Evolutionary conservation across 371 early-diverging fungal genomes (phyloP).

Genomic region (Mortierella sp.): DNA sequence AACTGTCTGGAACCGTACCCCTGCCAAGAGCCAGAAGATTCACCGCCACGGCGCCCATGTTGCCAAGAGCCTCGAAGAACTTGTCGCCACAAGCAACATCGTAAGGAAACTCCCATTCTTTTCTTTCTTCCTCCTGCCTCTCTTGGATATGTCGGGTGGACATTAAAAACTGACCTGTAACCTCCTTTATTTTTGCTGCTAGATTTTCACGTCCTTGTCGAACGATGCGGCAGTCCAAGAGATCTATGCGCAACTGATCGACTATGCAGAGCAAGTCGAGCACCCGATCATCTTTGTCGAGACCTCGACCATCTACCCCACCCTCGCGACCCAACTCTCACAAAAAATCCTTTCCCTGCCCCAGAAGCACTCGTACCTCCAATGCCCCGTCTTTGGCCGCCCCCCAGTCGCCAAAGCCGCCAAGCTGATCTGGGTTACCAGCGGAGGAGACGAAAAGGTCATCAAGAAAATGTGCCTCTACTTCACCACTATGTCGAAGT

Average conservation of each 20-base stretch:
- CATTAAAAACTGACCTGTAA: neutral
- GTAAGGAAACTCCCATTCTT: slow-evolving; percentile 12
- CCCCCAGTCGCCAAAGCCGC: slow-evolving; percentile 66
- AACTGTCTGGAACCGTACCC: slow-evolving; percentile 56
- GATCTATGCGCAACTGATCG: slow-evolving; percentile 47
- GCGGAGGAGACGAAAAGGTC: slow-evolving; percentile 58
- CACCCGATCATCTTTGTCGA: slow-evolving; percentile 56
- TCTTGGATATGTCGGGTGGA: neutral
- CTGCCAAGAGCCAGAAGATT: slow-evolving; percentile 41
- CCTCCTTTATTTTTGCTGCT: neutral
- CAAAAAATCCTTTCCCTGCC: slow-evolving; percentile 26
- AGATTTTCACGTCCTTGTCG: slow-evolving; percentile 57
- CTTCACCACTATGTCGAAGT: slow-evolving; percentile 57
- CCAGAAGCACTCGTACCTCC: slow-evolving; percentile 51
- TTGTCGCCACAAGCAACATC: slow-evolving; percentile 53
- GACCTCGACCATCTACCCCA: slow-evolving; percentile 56
- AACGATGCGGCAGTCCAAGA: slow-evolving; percentile 57
- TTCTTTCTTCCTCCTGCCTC: neutral
- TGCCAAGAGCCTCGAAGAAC: slow-evolving; percentile 40
- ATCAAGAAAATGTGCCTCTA: slow-evolving; percentile 55
- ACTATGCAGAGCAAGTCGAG: slow-evolving; percentile 38
- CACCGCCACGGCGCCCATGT: slow-evolving; percentile 44
- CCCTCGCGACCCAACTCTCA: slow-evolving; percentile 27
- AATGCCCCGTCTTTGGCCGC: slow-evolving; percentile 71
- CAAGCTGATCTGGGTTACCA: slow-evolving; percentile 63